Conservation (phyloP, 164 flowering plant genomes). For the Santalum album region DNA sequence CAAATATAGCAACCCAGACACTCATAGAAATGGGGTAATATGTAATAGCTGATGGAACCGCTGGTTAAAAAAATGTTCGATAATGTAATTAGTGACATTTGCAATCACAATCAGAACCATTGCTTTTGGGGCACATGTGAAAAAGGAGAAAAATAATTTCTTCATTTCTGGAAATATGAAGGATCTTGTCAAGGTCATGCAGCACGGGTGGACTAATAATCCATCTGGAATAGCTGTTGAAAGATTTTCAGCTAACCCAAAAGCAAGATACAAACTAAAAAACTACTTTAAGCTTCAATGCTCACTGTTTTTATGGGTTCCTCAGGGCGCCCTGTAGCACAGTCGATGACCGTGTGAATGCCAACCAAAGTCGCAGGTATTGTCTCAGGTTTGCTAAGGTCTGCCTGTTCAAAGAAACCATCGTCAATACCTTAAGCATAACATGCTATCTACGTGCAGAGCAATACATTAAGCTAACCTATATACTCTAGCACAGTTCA, state of each 20-base stretch:
- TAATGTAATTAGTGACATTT: too few species aligned
- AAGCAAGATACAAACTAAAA: background rate
- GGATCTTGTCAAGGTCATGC: too few species aligned
- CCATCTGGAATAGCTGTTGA: background rate
- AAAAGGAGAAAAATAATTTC: too few species aligned
- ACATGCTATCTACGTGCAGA: background rate
- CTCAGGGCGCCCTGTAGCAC: conserved; percentile 98
- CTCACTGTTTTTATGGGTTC: conserved; percentile 88
- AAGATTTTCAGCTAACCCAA: background rate
- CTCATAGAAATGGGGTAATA: too few species aligned
- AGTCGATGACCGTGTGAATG: conserved; percentile 84
- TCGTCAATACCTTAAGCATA: background rate
- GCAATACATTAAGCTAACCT: background rate
- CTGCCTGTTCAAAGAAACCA: conserved; percentile 57
- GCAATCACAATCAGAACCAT: too few species aligned
- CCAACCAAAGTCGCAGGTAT: conserved; percentile 97
- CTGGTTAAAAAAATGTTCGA: too few species aligned
- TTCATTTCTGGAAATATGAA: too few species aligned
- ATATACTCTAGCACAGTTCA: background rate
- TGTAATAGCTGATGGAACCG: too few species aligned
- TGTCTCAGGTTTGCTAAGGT: conserved; percentile 86
- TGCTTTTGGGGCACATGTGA: too few species aligned
- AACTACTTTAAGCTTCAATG: background rate
- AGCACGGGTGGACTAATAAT: background rate
- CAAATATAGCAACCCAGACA: too few species aligned